Conservation (phyloP, 768 basidiomycete species). For the Tulasnella sp. region DNA sequence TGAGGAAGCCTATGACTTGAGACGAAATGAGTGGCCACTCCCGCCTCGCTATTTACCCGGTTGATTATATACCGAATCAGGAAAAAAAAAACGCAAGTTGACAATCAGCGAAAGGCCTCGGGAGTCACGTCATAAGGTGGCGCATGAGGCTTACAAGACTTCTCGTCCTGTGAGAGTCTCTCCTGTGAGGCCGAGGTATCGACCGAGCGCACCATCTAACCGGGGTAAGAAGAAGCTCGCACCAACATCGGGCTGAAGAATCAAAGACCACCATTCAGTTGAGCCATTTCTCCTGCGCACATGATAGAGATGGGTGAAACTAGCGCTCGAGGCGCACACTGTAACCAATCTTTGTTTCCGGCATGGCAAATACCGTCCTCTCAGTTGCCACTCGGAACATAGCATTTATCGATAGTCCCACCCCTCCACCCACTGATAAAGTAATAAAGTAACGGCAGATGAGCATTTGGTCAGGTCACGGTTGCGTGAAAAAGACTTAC, state of each 20-base stretch:
- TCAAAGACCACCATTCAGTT: conserved; percentile 20
- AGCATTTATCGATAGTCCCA: conserved; percentile 74
- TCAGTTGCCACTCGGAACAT: conserved; percentile 90
- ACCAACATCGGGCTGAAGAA: conserved; percentile 69
- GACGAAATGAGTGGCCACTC: conserved; percentile 90
- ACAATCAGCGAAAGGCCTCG: conserved; percentile 1
- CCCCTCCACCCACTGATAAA: conserved; percentile 83
- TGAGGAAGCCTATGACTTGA: conserved; percentile 63
- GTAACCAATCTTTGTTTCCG: conserved; percentile 88
- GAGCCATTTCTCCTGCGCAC: background rate
- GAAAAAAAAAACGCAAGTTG: background rate
- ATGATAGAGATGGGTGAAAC: background rate
- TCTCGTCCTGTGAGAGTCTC: conserved; percentile 62
- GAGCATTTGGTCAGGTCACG: no score
- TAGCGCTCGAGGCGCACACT: conserved; percentile 23
- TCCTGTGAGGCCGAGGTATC: conserved; percentile 86
- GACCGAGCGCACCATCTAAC: conserved; percentile 84
- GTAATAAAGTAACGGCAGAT: no score
- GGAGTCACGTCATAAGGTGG: background rate
- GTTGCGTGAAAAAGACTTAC: no score
- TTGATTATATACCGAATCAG: background rate
- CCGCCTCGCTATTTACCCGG: conserved; percentile 54
- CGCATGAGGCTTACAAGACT: conserved; percentile 57
- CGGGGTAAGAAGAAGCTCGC: conserved; percentile 80
- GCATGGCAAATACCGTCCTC: conserved; percentile 88